Percentiles rank a stretch among this genome's conserved stretches.
These are phyloP conservation scores for Inga oerstediana DNA, from an alignment of 306 rosid genomes.

Conservation along the genomic window DNA sequence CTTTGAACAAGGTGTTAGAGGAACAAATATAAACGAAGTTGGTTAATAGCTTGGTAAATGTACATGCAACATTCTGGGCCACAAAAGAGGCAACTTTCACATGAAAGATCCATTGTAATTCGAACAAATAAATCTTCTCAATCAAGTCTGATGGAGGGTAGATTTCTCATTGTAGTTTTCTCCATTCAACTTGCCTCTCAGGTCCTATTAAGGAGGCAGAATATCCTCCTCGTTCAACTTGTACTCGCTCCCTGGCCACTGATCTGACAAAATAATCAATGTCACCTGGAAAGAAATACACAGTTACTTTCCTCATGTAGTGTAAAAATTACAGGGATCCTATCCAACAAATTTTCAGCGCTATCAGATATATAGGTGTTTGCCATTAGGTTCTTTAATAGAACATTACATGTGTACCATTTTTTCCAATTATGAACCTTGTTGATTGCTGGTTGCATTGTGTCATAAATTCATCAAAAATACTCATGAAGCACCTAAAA, in stretches of 20 bases:
- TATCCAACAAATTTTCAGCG: not conserved
- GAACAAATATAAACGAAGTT: conserved; percentile 16
- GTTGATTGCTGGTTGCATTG: not conserved
- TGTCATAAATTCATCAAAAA: not conserved
- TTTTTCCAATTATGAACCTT: not conserved
- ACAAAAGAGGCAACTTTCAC: conserved; percentile 27
- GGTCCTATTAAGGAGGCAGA: conserved; percentile 30
- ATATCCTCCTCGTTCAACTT: conserved; percentile 49
- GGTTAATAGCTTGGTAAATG: conserved; percentile 37
- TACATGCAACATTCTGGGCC: conserved; percentile 47
- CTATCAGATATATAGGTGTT: not conserved
- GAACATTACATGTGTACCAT: not conserved
- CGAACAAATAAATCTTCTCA: conserved; percentile 11
- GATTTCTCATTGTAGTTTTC: conserved; percentile 28
- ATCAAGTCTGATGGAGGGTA: conserved; percentile 7
- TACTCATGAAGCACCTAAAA: not conserved
- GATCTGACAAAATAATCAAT: conserved; percentile 50
- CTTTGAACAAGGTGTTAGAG: conserved; percentile 30
- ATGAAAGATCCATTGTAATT: conserved; percentile 13
- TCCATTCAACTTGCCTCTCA: conserved; percentile 42
- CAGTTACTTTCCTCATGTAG: no score
- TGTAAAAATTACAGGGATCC: not conserved
- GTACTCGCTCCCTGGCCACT: conserved; percentile 40
- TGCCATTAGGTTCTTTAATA: not conserved
- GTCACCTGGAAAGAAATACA: conserved; percentile 48